Evolutionary conservation across 768 basidiomycete species (phyloP).

Genomic region (Hydnomerulius pinastri): DNA sequence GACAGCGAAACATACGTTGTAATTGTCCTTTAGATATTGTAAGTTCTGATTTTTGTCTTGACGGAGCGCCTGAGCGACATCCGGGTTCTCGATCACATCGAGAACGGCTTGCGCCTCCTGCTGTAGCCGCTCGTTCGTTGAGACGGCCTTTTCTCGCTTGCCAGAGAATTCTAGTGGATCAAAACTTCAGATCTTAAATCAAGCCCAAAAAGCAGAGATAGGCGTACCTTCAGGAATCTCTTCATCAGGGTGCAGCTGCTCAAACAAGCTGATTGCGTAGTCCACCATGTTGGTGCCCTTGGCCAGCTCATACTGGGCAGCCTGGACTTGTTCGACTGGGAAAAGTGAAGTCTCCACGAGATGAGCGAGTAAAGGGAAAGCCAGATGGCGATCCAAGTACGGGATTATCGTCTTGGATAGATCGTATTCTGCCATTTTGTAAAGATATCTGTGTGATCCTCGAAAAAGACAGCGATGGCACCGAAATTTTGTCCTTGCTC

Average conservation of each 20-base stretch:
- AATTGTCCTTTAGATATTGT: constrained; percentile 91
- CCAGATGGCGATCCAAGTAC: constrained; percentile 92
- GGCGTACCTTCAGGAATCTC: constrained; percentile 66
- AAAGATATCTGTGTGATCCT: constrained; percentile 1
- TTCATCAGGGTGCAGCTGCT: constrained; percentile 74
- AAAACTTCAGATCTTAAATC: background rate
- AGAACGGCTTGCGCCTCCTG: constrained; percentile 91
- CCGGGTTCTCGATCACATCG: constrained; percentile 95
- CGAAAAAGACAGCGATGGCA: background rate
- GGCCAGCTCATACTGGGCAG: constrained; percentile 96
- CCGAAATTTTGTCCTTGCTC: constrained; percentile 14
- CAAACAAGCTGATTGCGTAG: constrained; percentile 80
- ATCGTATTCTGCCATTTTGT: constrained; percentile 84
- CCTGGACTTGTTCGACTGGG: constrained; percentile 73
- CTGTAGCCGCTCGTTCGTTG: constrained; percentile 80
- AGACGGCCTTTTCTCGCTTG: constrained; percentile 80
- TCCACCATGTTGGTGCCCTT: constrained; percentile 99
- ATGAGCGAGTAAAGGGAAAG: constrained; percentile 90
- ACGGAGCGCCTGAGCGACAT: constrained; percentile 90
- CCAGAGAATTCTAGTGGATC: constrained; percentile 70
- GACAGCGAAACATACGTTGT: constrained; percentile 58
- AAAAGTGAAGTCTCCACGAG: constrained; percentile 77
- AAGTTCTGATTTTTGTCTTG: constrained; percentile 98
- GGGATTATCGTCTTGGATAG: constrained; percentile 89
- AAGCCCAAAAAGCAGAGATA: background rate